These are phyloP conservation scores for Teratosphaeria epicoccoides DNA, from an alignment of 2,329 filamentous ascomycete species.

Conservation along the genomic window DNA sequence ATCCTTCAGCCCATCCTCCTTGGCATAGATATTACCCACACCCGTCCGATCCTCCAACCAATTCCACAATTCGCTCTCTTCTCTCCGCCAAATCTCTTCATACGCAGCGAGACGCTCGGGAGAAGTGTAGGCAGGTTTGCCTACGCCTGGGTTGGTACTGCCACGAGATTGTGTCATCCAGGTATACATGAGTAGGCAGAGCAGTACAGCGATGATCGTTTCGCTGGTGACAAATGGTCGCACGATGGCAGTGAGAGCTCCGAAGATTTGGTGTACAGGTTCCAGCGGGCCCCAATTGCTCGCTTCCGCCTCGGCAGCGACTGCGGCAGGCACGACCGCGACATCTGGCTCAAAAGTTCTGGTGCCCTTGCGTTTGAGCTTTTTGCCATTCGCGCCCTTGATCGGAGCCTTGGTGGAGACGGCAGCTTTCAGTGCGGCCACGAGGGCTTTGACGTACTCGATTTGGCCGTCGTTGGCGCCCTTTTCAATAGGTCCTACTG, in stretches of 20 bases:
- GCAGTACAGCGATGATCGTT: slow-evolving; percentile 63
- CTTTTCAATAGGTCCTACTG: slow-evolving; percentile 81
- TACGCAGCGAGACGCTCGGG: slow-evolving; percentile 71
- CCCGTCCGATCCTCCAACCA: slow-evolving; percentile 85
- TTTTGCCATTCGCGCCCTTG: slow-evolving; percentile 29
- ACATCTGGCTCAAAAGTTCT: slow-evolving; percentile 44
- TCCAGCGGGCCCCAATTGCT: slow-evolving; percentile 71
- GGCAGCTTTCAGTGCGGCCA: slow-evolving; percentile 61
- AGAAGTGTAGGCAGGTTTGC: slow-evolving; percentile 31
- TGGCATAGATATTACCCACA: slow-evolving; percentile 44
- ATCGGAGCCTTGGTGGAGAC: slow-evolving; percentile 55
- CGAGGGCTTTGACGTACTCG: slow-evolving; percentile 70
- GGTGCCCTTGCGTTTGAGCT: slow-evolving; percentile 41
- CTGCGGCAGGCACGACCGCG: slow-evolving; percentile 27
- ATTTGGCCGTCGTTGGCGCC: slow-evolving; percentile 83
- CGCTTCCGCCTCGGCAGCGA: slow-evolving; percentile 23
- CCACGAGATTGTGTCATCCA: slow-evolving; percentile 42
- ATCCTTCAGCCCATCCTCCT: slow-evolving; percentile 12
- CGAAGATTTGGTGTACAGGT: slow-evolving; percentile 58
- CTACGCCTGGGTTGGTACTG: slow-evolving; percentile 25
- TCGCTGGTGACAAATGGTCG: slow-evolving; percentile 65
- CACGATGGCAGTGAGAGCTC: slow-evolving; percentile 59
- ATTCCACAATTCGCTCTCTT: slow-evolving; percentile 83
- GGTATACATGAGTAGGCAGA: slow-evolving; percentile 60
- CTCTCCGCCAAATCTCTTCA: slow-evolving; percentile 81